A percentile compares a stretch with the other conserved stretches of the same genome.
phyloP scores from a whole-genome alignment of 768 basidiomycete genomes.

The Mycena albidolilacea region DNA sequence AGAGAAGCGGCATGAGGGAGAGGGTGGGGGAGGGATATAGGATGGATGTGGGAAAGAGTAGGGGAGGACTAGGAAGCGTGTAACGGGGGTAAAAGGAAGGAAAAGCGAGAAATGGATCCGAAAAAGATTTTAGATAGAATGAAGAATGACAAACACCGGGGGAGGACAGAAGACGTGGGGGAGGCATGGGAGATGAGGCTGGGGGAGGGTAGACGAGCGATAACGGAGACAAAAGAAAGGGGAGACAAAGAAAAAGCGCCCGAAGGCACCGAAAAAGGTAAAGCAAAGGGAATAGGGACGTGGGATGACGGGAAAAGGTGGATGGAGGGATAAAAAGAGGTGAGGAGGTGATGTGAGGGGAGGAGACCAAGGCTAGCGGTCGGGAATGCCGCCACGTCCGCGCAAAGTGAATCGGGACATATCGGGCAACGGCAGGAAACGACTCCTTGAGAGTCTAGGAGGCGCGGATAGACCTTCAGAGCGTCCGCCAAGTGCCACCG shows the following conservation, averaged over 20 bases:
- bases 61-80: too few species aligned
- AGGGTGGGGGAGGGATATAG: neutral
- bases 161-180: too few species aligned
- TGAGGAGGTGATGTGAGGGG: neutral
- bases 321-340: neutral
- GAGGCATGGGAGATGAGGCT: neutral
- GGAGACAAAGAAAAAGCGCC: conserved; percentile 1
- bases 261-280: neutral
- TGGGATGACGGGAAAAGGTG: neutral
- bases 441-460: neutral
- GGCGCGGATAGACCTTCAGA: neutral
- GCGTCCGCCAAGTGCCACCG: neutral
- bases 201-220: neutral
- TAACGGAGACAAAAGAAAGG: neutral
- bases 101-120: too few species aligned
- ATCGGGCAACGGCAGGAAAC: neutral
- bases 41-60: too few species aligned
- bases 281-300: neutral
- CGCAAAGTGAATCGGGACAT: neutral
- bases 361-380: neutral
- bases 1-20: neutral
- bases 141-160: too few species aligned
- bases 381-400: conserved; percentile 4
- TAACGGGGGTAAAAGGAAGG: too few species aligned
- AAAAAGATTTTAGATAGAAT: too few species aligned